Evolutionary conservation across 2,329 filamentous ascomycete species (phyloP).

Genomic region (Botrytis sinoallii): DNA sequence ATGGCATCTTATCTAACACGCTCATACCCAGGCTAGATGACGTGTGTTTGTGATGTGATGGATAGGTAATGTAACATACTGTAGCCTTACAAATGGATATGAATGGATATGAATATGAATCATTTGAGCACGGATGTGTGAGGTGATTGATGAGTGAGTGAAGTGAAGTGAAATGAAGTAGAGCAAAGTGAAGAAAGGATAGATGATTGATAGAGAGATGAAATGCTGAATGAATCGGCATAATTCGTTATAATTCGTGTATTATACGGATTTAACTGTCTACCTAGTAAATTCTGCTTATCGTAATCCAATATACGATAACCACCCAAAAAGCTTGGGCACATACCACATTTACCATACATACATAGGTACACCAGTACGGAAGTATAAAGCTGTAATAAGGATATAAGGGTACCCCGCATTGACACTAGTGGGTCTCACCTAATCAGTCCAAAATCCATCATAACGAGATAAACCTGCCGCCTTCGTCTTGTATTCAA

Average conservation of each 20-base stretch:
- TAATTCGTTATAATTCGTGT: background rate
- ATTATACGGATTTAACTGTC: background rate
- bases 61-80: background rate
- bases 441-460: background rate
- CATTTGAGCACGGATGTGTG: background rate
- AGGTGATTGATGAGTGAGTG: background rate
- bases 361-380: background rate
- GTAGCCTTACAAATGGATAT: background rate
- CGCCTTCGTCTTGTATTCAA: background rate
- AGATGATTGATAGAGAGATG: background rate
- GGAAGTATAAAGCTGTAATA: background rate
- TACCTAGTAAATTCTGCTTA: background rate
- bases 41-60: background rate
- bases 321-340: background rate
- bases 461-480: background rate
- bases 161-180: background rate
- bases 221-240: background rate
- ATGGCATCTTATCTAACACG: background rate
- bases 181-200: too few species aligned
- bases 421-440: conserved; percentile 7
- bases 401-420: conserved; percentile 7
- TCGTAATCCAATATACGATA: background rate
- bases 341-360: background rate
- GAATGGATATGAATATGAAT: background rate
- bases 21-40: background rate